These are phyloP conservation scores for Arabis alpina DNA, from an alignment of 345 rosid species.

Conservation along the genomic window DNA sequence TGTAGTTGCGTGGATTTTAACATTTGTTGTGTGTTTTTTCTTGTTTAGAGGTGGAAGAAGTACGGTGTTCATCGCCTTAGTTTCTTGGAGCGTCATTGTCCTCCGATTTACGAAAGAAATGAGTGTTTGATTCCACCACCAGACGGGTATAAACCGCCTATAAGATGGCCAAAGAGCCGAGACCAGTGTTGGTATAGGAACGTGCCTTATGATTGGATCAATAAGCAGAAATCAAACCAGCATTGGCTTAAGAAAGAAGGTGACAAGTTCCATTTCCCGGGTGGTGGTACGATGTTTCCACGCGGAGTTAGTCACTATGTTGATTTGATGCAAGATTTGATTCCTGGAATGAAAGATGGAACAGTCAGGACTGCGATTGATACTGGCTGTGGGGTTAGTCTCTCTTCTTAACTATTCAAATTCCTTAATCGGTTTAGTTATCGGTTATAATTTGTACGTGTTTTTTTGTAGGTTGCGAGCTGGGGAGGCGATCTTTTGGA, in stretches of 20 bases:
- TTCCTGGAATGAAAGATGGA: constrained; percentile 92
- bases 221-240: constrained; percentile 94
- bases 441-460: not conserved
- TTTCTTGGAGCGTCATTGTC: constrained; percentile 97
- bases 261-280: constrained; percentile 90
- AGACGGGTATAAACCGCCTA: constrained; percentile 88
- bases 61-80: constrained; percentile 83
- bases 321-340: constrained; percentile 86
- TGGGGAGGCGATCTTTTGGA: constrained; percentile 99
- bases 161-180: constrained; percentile 94
- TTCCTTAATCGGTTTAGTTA: not conserved
- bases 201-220: constrained; percentile 98
- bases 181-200: constrained; percentile 97
- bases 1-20: not conserved
- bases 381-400: constrained; percentile 96
- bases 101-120: constrained; percentile 75
- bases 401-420: not conserved
- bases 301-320: constrained; percentile 90
- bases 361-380: constrained; percentile 92
- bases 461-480: constrained; percentile 79
- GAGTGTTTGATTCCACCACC: constrained; percentile 96
- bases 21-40: constrained; percentile 9
- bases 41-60: constrained; percentile 84
- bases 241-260: constrained; percentile 96
- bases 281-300: constrained; percentile 99